phyloP scores from a whole-genome alignment of 2,329 filamentous ascomycete species.

The Colletotrichum sp. region DNA sequence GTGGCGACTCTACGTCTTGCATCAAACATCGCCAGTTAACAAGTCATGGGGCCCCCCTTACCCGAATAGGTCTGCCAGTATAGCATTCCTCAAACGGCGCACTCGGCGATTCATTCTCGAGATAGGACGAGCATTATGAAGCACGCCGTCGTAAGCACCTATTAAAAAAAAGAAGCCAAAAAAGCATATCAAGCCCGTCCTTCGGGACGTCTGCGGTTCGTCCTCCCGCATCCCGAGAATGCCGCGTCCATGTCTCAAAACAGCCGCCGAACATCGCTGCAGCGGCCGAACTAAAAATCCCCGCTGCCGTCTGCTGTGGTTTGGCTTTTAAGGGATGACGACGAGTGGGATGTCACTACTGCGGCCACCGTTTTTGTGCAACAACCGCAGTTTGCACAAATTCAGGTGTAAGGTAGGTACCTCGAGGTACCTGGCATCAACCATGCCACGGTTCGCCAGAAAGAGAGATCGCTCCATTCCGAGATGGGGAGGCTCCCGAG shows the following conservation, averaged over 20 bases:
- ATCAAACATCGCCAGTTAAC: not conserved
- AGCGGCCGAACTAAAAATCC: not conserved
- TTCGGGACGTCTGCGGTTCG: not conserved
- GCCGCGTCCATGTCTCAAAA: not conserved
- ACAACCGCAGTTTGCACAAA: not conserved
- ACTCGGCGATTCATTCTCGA: not conserved
- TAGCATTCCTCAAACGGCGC: not conserved
- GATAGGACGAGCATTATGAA: not conserved
- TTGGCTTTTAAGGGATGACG: not conserved
- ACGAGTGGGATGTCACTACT: not conserved
- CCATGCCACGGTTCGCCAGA: not conserved
- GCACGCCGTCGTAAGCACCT: not conserved
- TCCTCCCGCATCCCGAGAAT: constrained; percentile 3
- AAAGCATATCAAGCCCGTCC: not conserved
- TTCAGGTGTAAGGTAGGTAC: not conserved
- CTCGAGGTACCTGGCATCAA: not conserved
- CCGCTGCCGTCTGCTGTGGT: not conserved
- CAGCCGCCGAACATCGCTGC: not conserved
- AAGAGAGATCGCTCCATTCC: constrained; percentile 14
- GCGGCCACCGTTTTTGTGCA: not conserved
- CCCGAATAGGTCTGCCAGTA: not conserved
- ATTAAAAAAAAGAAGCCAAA: not conserved
- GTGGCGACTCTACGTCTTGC: not conserved
- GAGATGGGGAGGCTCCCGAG: constrained; percentile 12
- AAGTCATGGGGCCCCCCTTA: not conserved